Evolutionary conservation across 1,139 yeast genomes (phyloP), one percentile per base, ranked within the genome.

Genomic region (Geotrichum siamense): DNA sequence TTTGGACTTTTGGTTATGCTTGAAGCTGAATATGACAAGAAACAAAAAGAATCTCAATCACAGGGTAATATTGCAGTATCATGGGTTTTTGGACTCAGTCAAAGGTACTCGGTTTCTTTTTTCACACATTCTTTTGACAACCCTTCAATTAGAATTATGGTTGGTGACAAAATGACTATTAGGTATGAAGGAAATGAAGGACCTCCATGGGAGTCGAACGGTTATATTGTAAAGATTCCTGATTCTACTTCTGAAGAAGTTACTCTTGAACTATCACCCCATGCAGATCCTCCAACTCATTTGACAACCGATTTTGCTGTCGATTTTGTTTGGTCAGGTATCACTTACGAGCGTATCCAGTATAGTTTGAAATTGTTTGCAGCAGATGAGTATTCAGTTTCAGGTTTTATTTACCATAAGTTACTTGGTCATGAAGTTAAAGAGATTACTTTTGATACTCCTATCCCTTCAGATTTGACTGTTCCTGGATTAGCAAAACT

Each of bases 301-400:
- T 59, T 75, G 38, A 73, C 75, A 2, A 71, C 78, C 2, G 85
- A 82, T 27, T 89, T 84, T 61, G 78, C 91, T 1, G 89, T 91
- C 0, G 93, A 85, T 57, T 83, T 85, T 59, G 84, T 84, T 43
- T 89, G 96, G 96, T 83, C 83, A 53, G 93, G 91, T 16, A 78
- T 82, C 1, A 71, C 94, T 1, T 87, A 81, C 59, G 80, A 76
- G 32, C 75, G 96, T 58, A 85, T 86, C 91, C 95, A 85, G 63
- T 66, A 68, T 21, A 93, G 95, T 0, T 66, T 89, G 64, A 75
- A 71, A 47, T 62, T 62, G 12, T 85, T 89, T 68, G 96, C 96
- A 2, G 67, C 77, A 13, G 75, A 80, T 44, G 75, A 79, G 44
- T 72, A 78, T 53, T 79, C 87, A 5, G 83, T 85, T 3, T 79